phyloP scores from a whole-genome alignment of 176 grass and related monocot species.

The Themeda triandra region DNA sequence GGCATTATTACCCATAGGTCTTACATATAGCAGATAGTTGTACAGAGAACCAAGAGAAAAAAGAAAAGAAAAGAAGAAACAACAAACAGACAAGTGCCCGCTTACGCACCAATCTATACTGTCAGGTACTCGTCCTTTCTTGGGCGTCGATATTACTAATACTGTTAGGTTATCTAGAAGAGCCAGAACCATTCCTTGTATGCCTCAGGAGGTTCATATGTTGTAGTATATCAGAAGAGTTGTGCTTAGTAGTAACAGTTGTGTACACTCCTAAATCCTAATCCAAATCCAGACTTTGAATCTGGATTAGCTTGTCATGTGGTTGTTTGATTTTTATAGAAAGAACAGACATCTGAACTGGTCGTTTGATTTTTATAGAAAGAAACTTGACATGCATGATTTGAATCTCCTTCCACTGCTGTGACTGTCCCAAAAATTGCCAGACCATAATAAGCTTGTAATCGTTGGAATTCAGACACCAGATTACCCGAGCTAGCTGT shows the following conservation, averaged over 20 bases:
- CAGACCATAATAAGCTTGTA: neutral
- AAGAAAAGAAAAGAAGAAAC: neutral
- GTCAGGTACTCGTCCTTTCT: neutral
- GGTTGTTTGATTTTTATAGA: neutral
- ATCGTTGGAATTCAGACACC: no score
- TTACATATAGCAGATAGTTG: slow-evolving; percentile 30
- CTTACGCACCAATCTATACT: neutral
- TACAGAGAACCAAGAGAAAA: neutral
- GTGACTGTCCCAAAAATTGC: neutral
- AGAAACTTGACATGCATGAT: neutral
- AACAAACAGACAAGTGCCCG: slow-evolving; percentile 8
- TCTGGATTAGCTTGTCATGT: neutral
- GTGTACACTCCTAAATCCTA: neutral
- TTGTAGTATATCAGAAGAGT: neutral
- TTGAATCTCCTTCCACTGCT: neutral
- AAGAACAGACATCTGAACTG: neutral
- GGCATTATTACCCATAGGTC: slow-evolving; percentile 13
- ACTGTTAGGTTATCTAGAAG: neutral
- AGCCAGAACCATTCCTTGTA: neutral
- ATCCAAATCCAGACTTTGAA: neutral
- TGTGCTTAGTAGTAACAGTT: neutral
- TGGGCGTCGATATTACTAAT: neutral
- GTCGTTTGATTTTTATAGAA: neutral
- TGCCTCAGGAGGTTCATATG: neutral
- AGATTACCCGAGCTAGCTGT: no score